phyloP scores from a whole-genome alignment of 352 stramenopile genomes.

The Plasmopara viticola region DNA sequence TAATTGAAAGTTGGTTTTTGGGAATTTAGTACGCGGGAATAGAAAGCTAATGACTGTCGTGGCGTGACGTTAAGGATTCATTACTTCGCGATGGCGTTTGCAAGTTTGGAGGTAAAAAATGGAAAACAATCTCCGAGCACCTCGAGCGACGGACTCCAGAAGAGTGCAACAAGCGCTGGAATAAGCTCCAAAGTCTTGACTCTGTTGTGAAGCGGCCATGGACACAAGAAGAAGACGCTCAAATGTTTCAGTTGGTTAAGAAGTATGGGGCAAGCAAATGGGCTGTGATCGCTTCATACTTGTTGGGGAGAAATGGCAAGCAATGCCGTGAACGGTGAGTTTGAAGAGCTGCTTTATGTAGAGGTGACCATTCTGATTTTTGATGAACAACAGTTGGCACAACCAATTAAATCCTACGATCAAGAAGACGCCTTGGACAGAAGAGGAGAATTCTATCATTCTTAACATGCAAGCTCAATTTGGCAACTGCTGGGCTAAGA shows the following conservation, averaged over 20 bases:
- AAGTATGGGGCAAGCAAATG: conserved; percentile 62
- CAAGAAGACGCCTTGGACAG: conserved; percentile 70
- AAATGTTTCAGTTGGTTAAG: conserved; percentile 55
- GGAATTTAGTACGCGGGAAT: no score
- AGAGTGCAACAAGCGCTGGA: conserved; percentile 67
- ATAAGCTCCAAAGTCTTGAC: conserved; percentile 58
- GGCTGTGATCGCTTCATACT: conserved; percentile 78
- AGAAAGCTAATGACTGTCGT: no score
- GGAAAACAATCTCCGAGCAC: conserved; percentile 57
- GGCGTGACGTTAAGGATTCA: conserved; percentile 38
- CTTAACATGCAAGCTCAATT: conserved; percentile 70
- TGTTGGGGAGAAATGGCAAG: conserved; percentile 81
- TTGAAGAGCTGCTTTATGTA: background rate
- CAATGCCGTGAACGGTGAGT: conserved; percentile 78
- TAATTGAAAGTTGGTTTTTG: conserved; percentile 5
- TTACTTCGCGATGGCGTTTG: conserved; percentile 60
- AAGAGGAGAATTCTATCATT: conserved; percentile 84
- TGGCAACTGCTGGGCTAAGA: conserved; percentile 97
- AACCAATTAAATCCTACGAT: conserved; percentile 80
- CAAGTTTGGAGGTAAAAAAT: conserved; percentile 73
- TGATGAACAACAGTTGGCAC: conserved; percentile 49
- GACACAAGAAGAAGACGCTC: conserved; percentile 50
- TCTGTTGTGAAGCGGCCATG: conserved; percentile 62
- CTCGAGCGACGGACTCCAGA: conserved; percentile 37
- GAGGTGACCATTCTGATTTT: background rate